phyloP scores from a whole-genome alignment of 257 asterid genomes.

The Avicennia marina region DNA sequence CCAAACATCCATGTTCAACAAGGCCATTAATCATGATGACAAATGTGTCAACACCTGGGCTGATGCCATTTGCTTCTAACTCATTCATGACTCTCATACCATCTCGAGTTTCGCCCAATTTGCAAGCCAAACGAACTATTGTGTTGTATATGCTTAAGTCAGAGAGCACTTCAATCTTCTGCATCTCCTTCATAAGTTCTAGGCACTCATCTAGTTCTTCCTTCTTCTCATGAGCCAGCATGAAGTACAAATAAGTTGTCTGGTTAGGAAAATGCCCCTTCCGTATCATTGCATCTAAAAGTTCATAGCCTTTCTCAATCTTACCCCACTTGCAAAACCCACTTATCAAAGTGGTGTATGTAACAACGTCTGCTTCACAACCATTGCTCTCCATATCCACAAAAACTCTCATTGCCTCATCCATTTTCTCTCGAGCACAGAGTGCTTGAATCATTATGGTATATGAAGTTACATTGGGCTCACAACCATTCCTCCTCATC shows the following conservation, averaged over 20 bases:
- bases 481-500: slow-evolving; percentile 62
- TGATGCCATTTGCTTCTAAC: slow-evolving; percentile 54
- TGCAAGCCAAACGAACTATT: slow-evolving; percentile 63
- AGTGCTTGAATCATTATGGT: slow-evolving; percentile 82
- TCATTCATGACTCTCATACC: slow-evolving; percentile 52
- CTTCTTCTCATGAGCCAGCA: slow-evolving; percentile 88
- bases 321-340: slow-evolving; percentile 88
- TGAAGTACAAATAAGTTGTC: slow-evolving; percentile 65
- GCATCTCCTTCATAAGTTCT: slow-evolving; percentile 72
- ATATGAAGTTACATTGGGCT: slow-evolving; percentile 72
- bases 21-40: slow-evolving; percentile 63
- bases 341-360: slow-evolving; percentile 76
- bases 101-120: slow-evolving; percentile 67
- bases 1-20: slow-evolving; percentile 48
- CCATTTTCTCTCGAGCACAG: slow-evolving; percentile 70
- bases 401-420: slow-evolving; percentile 64
- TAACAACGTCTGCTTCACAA: slow-evolving; percentile 68
- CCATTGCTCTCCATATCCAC: slow-evolving; percentile 65
- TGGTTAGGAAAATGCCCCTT: slow-evolving; percentile 62
- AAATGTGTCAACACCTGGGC: slow-evolving; percentile 79
- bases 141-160: slow-evolving; percentile 58
- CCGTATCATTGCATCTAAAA: slow-evolving; percentile 61
- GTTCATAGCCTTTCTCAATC: slow-evolving; percentile 56
- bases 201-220: slow-evolving; percentile 77
- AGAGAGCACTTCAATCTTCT: slow-evolving; percentile 49